Evolutionary conservation across 1,139 yeast species (phyloP).

Genomic region (Taphrina flavorubra): DNA sequence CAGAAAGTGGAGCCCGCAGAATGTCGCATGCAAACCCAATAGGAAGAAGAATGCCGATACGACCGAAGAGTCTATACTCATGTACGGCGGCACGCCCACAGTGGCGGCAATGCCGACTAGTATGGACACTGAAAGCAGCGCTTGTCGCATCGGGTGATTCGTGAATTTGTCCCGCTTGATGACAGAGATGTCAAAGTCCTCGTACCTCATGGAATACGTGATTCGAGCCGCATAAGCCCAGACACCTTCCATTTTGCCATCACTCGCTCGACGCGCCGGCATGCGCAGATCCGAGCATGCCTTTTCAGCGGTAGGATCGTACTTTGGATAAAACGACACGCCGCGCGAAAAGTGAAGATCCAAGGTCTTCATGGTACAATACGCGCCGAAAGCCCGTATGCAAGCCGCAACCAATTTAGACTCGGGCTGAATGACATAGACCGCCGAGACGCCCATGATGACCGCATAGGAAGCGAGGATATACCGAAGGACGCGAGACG

Average conservation of each 20-base stretch:
- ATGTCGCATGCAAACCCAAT: conserved; percentile 32
- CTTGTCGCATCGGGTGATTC: conserved; percentile 39
- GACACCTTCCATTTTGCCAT: background rate
- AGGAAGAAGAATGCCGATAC: conserved; percentile 37
- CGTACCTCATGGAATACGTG: conserved; percentile 38
- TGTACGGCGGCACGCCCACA: conserved; percentile 32
- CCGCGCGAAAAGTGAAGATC: conserved; percentile 33
- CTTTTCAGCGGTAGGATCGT: conserved; percentile 17
- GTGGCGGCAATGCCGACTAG: conserved; percentile 23
- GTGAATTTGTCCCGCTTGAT: conserved; percentile 32
- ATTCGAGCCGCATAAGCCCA: conserved; percentile 28
- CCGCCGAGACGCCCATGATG: conserved; percentile 19
- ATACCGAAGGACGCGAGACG: background rate
- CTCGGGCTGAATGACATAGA: conserved; percentile 26
- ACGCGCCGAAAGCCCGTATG: conserved; percentile 24
- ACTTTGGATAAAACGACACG: conserved; percentile 1
- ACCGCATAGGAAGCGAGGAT: conserved; percentile 18
- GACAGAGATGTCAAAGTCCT: conserved; percentile 40
- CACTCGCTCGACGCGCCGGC: background rate
- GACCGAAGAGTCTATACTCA: conserved; percentile 29
- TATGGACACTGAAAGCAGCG: conserved; percentile 20
- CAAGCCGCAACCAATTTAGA: conserved; percentile 25
- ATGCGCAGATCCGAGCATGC: conserved; percentile 21
- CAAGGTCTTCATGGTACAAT: conserved; percentile 27
- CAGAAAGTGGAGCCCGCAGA: conserved; percentile 32